Evolutionary conservation across 2,329 filamentous ascomycete genomes (phyloP).

Genomic region (Celoporthe dispersa): DNA sequence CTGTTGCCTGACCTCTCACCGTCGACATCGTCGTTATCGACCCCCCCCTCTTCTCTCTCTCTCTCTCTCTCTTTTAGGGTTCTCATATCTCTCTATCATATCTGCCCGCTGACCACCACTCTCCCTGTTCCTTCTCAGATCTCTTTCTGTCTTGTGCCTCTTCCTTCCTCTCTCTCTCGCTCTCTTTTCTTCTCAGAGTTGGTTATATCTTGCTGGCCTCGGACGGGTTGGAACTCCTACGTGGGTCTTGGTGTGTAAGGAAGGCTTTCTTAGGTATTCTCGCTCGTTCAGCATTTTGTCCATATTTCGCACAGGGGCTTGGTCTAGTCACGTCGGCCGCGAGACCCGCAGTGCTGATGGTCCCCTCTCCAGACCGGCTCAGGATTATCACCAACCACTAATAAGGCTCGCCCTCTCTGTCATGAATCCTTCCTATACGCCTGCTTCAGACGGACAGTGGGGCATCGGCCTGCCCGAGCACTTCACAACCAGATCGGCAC

Average conservation of each 20-base stretch:
- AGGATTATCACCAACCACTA: slow-evolving; percentile 9
- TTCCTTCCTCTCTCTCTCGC: not conserved
- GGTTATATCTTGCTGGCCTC: slow-evolving; percentile 2
- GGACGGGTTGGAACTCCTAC: not conserved
- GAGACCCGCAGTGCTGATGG: slow-evolving; percentile 16
- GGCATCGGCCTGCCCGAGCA: slow-evolving; percentile 19
- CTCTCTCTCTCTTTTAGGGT: not conserved
- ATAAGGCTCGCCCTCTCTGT: slow-evolving; percentile 18
- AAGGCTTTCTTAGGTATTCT: not conserved
- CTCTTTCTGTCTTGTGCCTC: not conserved
- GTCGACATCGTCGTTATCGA: not conserved
- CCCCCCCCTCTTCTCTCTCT: not conserved
- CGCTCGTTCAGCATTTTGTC: not conserved
- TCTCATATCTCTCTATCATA: slow-evolving; percentile 14
- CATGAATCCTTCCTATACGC: slow-evolving; percentile 25
- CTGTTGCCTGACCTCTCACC: slow-evolving; percentile 23
- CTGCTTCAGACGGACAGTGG: slow-evolving; percentile 21
- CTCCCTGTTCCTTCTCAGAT: slow-evolving; percentile 1
- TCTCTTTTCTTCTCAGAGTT: not conserved
- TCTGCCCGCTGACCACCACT: slow-evolving; percentile 22
- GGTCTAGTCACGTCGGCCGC: not conserved
- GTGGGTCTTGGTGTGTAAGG: not conserved
- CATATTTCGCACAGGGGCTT: not conserved
- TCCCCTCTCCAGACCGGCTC: slow-evolving; percentile 12
- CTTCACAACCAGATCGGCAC: slow-evolving; percentile 13